Evolutionary conservation across 2,329 filamentous ascomycete species (phyloP), one percentile per base, ranked within the genome.

Genomic region (Cercospora brassicicola): DNA sequence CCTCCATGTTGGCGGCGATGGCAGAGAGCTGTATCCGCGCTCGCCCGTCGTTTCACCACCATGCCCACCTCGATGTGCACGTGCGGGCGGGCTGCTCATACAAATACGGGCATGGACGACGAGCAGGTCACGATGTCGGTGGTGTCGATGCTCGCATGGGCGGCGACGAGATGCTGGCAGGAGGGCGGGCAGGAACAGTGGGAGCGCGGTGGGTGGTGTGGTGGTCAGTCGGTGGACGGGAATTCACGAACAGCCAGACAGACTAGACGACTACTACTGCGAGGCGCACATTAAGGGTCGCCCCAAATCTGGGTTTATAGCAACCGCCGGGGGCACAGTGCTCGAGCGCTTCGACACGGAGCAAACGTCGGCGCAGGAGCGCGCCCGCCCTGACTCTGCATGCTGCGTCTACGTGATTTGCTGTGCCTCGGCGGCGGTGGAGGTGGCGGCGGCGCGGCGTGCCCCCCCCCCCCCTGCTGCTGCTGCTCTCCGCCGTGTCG

Each of bases 1-100:
- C 59, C 23, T 61, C 65, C 61, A 59, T 56, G 30, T 59, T 65
- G 33, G 57, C 63, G 56, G 62, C 53, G 31, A 51, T 42, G 31
- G 48, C 45, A 64, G 26, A 56, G 30, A 55, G 30, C 61, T 64
- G 45, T 18, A 20, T 57, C 51, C 63, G 63, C 55, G 63, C 55
- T 33, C 45, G 26, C 18, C 42, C 26, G 45, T 55, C 61, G 61
- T 63, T 55, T 56, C 61, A 63, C 31, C 31, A 45, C 31, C 31
- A 45, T 61, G 59, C 33, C 59, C 31, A 42, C 59, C 33, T 39
- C 59, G 59, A 45, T 10, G 31, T 42, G 59, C 59, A 39, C 53
- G 53, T 31, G 53, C 53, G 23, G 28, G 53, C 53, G 53, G 28
- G 26, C 20, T 56, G 53, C 20, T 28, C 53, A 31, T 56, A 18